Percentiles rank a stretch among this genome's conserved stretches.
phyloP scores from a whole-genome alignment of 2,329 filamentous ascomycete species.

The Sporothrix globosa region DNA sequence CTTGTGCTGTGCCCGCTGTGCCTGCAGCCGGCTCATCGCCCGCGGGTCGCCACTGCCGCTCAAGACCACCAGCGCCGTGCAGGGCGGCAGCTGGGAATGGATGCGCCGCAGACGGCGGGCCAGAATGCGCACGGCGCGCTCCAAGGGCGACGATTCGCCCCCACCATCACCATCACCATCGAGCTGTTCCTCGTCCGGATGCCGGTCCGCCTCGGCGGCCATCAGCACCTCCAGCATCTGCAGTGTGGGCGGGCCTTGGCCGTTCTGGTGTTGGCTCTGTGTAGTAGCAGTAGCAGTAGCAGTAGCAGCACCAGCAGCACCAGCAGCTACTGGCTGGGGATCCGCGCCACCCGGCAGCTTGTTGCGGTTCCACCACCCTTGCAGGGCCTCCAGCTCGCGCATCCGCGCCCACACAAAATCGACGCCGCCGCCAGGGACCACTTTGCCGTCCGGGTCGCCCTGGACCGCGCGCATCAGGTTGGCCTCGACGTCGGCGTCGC shows the following conservation, averaged over 20 bases:
- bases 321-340: constrained; percentile 34
- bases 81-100: constrained; percentile 62
- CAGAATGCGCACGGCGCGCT: constrained; percentile 52
- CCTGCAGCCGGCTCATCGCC: constrained; percentile 65
- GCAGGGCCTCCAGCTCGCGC: constrained; percentile 65
- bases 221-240: constrained; percentile 35
- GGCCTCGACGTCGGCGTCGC: constrained; percentile 61
- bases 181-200: neutral
- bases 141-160: constrained; percentile 42
- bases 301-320: too few relatives aligned
- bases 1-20: constrained; percentile 62
- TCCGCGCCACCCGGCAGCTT: constrained; percentile 44
- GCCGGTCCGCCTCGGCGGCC: constrained; percentile 30
- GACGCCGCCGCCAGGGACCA: constrained; percentile 62
- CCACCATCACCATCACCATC: neutral
- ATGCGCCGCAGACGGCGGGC: constrained; percentile 58
- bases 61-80: constrained; percentile 67
- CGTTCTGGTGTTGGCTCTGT: constrained; percentile 35
- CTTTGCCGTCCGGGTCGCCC: constrained; percentile 61
- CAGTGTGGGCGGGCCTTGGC: constrained; percentile 44
- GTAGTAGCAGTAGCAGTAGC: too few relatives aligned
- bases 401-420: constrained; percentile 70
- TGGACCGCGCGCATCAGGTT: constrained; percentile 61
- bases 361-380: constrained; percentile 69
- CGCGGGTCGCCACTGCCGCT: constrained; percentile 70